phyloP scores from a whole-genome alignment of 1,284 basidiomycete genomes.

The Gymnopus androsaceus region DNA sequence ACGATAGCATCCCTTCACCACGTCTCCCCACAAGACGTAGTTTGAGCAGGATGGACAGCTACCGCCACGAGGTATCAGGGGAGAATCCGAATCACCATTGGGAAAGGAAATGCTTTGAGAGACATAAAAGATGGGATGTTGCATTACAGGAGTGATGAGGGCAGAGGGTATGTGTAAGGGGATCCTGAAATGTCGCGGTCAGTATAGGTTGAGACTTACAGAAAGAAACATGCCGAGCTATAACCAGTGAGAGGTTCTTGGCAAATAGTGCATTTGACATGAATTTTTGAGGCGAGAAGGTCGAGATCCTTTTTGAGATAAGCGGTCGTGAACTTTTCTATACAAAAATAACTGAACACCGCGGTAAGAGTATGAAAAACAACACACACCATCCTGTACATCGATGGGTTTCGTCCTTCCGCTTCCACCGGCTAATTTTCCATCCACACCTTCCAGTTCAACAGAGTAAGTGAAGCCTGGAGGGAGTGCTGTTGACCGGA shows the following conservation, averaged over 20 bases:
- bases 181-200: conserved; percentile 44
- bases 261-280: conserved; percentile 58
- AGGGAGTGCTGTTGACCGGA: conserved; percentile 39
- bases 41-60: conserved; percentile 56
- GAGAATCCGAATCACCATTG: conserved; percentile 22
- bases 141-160: conserved; percentile 51
- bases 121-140: conserved; percentile 70
- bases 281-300: conserved; percentile 35
- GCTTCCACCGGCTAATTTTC: conserved; percentile 47
- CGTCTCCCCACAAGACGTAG: conserved; percentile 71
- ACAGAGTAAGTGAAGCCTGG: conserved; percentile 49
- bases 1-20: conserved; percentile 70
- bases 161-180: conserved; percentile 50
- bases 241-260: conserved; percentile 41
- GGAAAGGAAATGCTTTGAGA: conserved; percentile 60
- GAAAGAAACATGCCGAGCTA: conserved; percentile 40
- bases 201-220: not conserved
- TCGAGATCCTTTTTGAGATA: conserved; percentile 57
- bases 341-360: not conserved
- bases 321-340: conserved; percentile 53
- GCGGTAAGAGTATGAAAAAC: not conserved
- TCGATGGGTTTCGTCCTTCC: conserved; percentile 60
- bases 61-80: conserved; percentile 67
- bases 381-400: conserved; percentile 60
- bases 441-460: conserved; percentile 77